phyloP scores from a whole-genome alignment of 2,329 filamentous ascomycete species.

The Penicillium sp. region DNA sequence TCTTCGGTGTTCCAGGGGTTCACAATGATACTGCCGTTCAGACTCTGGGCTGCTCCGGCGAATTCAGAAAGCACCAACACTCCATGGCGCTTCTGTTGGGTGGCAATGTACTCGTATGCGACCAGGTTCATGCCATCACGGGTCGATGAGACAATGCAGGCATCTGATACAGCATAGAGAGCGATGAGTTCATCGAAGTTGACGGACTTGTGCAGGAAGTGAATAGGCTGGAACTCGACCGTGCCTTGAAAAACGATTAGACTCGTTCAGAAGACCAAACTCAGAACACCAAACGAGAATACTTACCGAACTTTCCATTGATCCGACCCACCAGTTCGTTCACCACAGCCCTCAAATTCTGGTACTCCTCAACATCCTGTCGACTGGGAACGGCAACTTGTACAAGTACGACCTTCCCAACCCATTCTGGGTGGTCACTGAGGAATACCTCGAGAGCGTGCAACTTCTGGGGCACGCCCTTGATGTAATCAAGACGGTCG shows the following conservation, averaged over 20 bases:
- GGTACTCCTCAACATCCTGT: conserved; percentile 96
- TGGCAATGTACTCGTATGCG: conserved; percentile 96
- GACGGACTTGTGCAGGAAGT: conserved; percentile 96
- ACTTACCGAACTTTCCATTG: conserved; percentile 82
- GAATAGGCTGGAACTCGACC: conserved; percentile 97
- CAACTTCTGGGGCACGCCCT: conserved; percentile 95
- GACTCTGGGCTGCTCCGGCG: conserved; percentile 87
- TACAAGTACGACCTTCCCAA: conserved; percentile 92
- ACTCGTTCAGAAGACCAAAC: neutral
- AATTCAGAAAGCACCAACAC: conserved; percentile 96
- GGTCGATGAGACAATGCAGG: conserved; percentile 90
- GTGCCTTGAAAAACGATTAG: conserved; percentile 58
- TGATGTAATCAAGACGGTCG: conserved; percentile 97
- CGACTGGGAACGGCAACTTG: conserved; percentile 94
- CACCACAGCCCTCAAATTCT: conserved; percentile 90
- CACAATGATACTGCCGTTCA: conserved; percentile 90
- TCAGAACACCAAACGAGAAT: neutral
- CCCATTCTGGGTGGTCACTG: conserved; percentile 96
- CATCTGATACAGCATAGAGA: conserved; percentile 87
- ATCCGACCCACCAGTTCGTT: conserved; percentile 96
- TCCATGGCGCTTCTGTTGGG: conserved; percentile 84
- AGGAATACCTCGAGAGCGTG: conserved; percentile 96
- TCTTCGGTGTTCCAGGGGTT: conserved; percentile 99
- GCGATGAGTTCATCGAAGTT: conserved; percentile 92
- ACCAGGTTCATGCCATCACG: conserved; percentile 99